A percentile compares a stretch with the other conserved stretches of the same genome.
Evolutionary conservation across 2,329 filamentous ascomycete genomes (phyloP).

Genomic region (Colletotrichum sansevieriae): DNA sequence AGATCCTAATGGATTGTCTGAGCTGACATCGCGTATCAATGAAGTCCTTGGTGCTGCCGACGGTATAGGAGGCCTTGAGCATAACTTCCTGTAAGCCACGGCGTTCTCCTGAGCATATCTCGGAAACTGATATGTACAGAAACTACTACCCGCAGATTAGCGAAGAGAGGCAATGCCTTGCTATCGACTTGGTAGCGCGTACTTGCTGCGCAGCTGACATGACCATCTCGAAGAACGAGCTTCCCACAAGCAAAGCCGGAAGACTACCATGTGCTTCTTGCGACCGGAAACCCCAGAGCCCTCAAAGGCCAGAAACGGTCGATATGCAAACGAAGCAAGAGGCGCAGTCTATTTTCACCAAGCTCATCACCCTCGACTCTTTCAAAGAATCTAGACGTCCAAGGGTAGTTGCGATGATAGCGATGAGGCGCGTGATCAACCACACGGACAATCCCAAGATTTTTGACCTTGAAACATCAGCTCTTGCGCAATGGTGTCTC

Average conservation of each 20-base stretch:
- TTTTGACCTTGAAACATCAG: conserved; percentile 76
- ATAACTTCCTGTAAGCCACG: conserved; percentile 61
- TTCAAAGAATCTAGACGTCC: conserved; percentile 70
- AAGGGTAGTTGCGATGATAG: conserved; percentile 78
- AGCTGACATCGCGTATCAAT: conserved; percentile 44
- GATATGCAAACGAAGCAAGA: conserved; percentile 48
- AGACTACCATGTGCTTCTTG: conserved; percentile 8
- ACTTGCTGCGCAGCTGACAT: conserved; percentile 68
- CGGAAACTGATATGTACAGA: conserved; percentile 45
- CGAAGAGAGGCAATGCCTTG: conserved; percentile 64
- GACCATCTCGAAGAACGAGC: conserved; percentile 43
- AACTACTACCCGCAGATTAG: conserved; percentile 59
- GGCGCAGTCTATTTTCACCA: conserved; percentile 60
- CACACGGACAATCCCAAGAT: conserved; percentile 73
- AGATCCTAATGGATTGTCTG: conserved; percentile 43
- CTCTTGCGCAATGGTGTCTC: conserved; percentile 83
- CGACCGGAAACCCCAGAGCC: conserved; percentile 4
- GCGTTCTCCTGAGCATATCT: not conserved
- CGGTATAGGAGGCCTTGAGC: conserved; percentile 49
- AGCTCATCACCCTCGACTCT: conserved; percentile 57
- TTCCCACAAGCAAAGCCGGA: not conserved
- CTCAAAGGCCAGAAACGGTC: not conserved
- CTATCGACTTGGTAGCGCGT: conserved; percentile 68
- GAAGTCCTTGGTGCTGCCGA: conserved; percentile 47
- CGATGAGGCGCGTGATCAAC: conserved; percentile 75